phyloP scores from a whole-genome alignment of 495 filamentous ascomycete genomes.

The Tuber magnatum region DNA sequence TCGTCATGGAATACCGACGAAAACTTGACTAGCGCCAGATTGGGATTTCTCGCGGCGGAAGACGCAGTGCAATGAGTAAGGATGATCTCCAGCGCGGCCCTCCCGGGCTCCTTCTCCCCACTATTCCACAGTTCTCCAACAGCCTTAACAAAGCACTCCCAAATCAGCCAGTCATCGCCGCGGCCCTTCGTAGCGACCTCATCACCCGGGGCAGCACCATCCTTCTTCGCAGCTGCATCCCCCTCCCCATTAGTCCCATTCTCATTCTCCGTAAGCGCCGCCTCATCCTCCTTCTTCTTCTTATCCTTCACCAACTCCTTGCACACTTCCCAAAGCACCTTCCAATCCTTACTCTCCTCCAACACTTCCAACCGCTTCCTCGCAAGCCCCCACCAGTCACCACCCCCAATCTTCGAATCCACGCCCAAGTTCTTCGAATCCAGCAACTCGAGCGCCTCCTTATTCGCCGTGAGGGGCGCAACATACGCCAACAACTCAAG shows the following conservation, averaged over 20 bases:
- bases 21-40: conserved; percentile 40
- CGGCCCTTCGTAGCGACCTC: conserved; percentile 36
- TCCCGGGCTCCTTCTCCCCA: conserved; percentile 35
- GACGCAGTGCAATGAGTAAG: conserved; percentile 40
- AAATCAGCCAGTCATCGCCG: conserved; percentile 54
- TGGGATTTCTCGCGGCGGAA: conserved; percentile 43
- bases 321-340: conserved; percentile 46
- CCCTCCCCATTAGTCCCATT: conserved; percentile 14
- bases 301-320: conserved; percentile 43
- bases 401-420: conserved; percentile 49
- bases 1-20: conserved; percentile 38
- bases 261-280: conserved; percentile 9
- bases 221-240: conserved; percentile 6
- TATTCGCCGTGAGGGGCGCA: conserved; percentile 21
- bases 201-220: conserved; percentile 16
- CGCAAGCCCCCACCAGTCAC: conserved; percentile 49
- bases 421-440: conserved; percentile 50
- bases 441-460: conserved; percentile 50
- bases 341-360: conserved; percentile 47
- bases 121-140: conserved; percentile 40
- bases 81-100: conserved; percentile 28
- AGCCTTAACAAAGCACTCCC: conserved; percentile 46
- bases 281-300: conserved; percentile 43
- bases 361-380: conserved; percentile 46
- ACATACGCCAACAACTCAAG: conserved; percentile 47